phyloP scores from a whole-genome alignment of 768 basidiomycete genomes.

The Dioszegia aurantiaca region DNA sequence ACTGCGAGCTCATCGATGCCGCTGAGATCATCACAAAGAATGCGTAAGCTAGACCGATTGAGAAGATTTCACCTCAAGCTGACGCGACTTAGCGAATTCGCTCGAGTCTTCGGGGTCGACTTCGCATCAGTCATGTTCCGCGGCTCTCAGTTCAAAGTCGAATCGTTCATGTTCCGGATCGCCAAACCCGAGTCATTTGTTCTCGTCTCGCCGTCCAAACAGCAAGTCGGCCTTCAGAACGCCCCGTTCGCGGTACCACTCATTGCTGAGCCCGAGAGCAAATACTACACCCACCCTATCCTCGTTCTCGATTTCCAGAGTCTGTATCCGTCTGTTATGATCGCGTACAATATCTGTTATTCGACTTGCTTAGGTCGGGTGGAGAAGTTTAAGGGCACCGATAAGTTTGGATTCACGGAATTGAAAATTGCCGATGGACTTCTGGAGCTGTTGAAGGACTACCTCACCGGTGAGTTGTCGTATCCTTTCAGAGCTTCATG shows the following conservation, averaged over 20 bases:
- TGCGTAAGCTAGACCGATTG: constrained; percentile 60
- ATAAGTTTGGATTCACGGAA: constrained; percentile 81
- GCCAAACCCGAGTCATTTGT: constrained; percentile 93
- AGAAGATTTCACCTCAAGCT: not conserved
- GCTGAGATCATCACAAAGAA: constrained; percentile 82
- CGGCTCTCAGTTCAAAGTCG: constrained; percentile 97
- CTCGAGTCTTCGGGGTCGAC: constrained; percentile 94
- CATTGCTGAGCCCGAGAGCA: constrained; percentile 89
- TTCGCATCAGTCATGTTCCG: constrained; percentile 92
- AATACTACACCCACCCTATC: constrained; percentile 87
- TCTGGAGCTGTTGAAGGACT: constrained; percentile 66
- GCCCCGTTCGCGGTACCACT: constrained; percentile 89
- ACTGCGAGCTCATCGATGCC: constrained; percentile 74
- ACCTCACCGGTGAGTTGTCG: constrained; percentile 67
- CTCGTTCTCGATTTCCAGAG: constrained; percentile 95
- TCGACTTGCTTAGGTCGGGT: constrained; percentile 92
- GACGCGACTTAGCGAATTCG: constrained; percentile 71
- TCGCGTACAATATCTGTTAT: constrained; percentile 83
- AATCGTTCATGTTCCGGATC: constrained; percentile 96
- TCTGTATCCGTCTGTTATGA: constrained; percentile 96
- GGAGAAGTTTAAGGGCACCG: constrained; percentile 76
- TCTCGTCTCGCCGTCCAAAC: constrained; percentile 80
- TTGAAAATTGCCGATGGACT: constrained; percentile 66
- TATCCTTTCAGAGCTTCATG: too few relatives aligned
- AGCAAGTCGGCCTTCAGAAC: constrained; percentile 90